These are phyloP conservation scores for Camellia sinensis DNA, from an alignment of 148 eudicot genomes.

Conservation along the genomic window DNA sequence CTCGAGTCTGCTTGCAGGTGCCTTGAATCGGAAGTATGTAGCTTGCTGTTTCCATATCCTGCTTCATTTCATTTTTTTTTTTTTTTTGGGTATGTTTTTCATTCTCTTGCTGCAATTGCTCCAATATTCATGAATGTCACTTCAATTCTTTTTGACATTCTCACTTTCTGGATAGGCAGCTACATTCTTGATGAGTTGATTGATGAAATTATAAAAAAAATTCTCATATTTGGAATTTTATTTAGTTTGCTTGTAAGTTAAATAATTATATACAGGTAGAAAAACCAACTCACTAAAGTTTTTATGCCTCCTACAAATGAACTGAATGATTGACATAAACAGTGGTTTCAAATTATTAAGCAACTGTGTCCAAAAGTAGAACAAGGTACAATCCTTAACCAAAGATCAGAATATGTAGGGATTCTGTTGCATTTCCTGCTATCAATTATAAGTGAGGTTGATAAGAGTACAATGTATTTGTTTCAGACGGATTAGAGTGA, in stretches of 20 bases:
- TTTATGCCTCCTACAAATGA: too few species aligned
- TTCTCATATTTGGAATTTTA: background rate
- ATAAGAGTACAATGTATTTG: too few species aligned
- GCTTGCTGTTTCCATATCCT: background rate
- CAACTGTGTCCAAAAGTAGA: too few species aligned
- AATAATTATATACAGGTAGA: background rate
- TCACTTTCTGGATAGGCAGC: background rate
- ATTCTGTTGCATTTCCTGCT: too few species aligned
- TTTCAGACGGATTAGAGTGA: too few species aligned
- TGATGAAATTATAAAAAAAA: background rate
- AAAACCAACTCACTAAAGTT: background rate
- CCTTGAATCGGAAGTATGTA: slow-evolving; percentile 51
- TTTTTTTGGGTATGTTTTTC: too few species aligned
- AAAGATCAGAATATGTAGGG: too few species aligned
- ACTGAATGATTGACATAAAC: too few species aligned
- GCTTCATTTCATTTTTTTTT: background rate
- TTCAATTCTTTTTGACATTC: background rate
- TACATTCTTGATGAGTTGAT: background rate
- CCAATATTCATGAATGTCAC: too few species aligned
- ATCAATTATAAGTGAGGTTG: too few species aligned
- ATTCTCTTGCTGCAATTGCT: background rate
- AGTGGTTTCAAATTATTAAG: too few species aligned
- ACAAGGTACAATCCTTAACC: too few species aligned
- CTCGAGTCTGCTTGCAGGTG: slow-evolving; percentile 63
- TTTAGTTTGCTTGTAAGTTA: background rate